A percentile compares a stretch with the other conserved stretches of the same genome.
Evolutionary conservation across 192 early-diverging fungal genomes (phyloP).

Genomic region (Coemansia sp.): DNA sequence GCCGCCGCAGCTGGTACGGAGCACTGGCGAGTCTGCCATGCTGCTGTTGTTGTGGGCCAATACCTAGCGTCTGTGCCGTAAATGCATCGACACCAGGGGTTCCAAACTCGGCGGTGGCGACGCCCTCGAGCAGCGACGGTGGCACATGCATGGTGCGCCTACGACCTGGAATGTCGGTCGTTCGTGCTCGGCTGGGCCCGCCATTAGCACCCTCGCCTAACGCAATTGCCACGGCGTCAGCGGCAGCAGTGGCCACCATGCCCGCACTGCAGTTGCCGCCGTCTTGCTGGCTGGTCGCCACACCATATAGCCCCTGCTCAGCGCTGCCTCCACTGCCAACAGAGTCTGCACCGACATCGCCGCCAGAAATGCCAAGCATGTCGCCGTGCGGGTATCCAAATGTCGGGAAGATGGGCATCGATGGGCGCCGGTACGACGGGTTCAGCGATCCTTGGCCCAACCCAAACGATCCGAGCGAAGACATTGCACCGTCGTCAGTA

Average conservation of each 20-base stretch:
- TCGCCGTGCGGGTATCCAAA: constrained; percentile 24
- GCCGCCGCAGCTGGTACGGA: constrained; percentile 11
- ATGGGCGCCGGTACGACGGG: constrained; percentile 38
- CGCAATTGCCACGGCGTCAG: constrained; percentile 31
- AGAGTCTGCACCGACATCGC: background rate
- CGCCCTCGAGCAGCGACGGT: constrained; percentile 42
- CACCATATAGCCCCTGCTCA: constrained; percentile 6
- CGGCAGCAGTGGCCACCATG: constrained; percentile 21
- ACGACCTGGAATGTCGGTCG: constrained; percentile 6
- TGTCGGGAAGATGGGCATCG: constrained; percentile 49
- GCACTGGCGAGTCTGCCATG: constrained; percentile 1
- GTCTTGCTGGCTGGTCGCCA: constrained; percentile 6
- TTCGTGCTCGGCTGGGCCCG: background rate
- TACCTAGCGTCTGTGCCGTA: background rate
- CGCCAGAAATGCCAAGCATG: constrained; percentile 17
- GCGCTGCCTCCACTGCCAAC: background rate
- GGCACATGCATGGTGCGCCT: constrained; percentile 52
- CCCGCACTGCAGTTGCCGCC: constrained; percentile 1
- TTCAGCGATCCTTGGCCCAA: constrained; percentile 5
- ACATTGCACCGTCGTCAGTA: constrained; percentile 6
- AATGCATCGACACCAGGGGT: background rate
- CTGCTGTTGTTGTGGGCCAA: constrained; percentile 3
- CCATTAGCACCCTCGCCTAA: background rate
- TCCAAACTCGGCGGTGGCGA: constrained; percentile 28
- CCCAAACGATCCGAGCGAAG: constrained; percentile 26